Base-by-base conservation (phyloP, 225 moss, liverwort and hornwort species). In the Neckera pumila region DNA sequence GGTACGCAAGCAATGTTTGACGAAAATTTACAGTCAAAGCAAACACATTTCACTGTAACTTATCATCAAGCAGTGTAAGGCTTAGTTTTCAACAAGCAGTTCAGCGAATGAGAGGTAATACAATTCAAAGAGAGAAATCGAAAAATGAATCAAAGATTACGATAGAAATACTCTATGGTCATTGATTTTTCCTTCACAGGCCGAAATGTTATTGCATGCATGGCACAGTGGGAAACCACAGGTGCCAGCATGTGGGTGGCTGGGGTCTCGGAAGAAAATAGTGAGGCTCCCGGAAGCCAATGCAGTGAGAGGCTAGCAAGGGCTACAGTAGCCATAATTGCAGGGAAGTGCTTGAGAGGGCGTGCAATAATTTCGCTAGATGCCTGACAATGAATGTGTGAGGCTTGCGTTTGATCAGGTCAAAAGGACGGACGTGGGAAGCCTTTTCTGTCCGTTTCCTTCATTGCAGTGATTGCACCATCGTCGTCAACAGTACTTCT, bases 311-410 rank as follows among this genome's bases (percentile, higher is more conserved):
- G 42, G 17, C 28, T 63, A 61, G 77, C 75, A 8, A 49, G 83
- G 36, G 30, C 72, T 76, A 76, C 54, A 54, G 18, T 73, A 8
- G 59, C 60, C 45, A 92, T 92, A 89, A 92, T 87, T 89, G 90
- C 81, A 78, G 71, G 67, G 84, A 21, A 28, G 77, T 63, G 88
- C 92, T 87, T 89, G 79, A 89, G 89, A 77, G 87, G 53, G 79
- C 78, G 92, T 90, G 92, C 92, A 92, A 92, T 92, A 90, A 92
- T 92, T 89, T 67, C 14, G 57, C 84, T 22, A 89, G 91, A 92
- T 92, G 92, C 92, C 92, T 91, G 91, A 92, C 92, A 87, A 45
- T 73, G 85, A 84, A 81, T 83, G 27, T 63, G 84, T 30, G 10
- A 81, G 47, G 36, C 53, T 59, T 47, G 67, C 51, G 85, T 92